Conservation (phyloP, 495 filamentous ascomycete species). For the Bombardia bombarda region DNA sequence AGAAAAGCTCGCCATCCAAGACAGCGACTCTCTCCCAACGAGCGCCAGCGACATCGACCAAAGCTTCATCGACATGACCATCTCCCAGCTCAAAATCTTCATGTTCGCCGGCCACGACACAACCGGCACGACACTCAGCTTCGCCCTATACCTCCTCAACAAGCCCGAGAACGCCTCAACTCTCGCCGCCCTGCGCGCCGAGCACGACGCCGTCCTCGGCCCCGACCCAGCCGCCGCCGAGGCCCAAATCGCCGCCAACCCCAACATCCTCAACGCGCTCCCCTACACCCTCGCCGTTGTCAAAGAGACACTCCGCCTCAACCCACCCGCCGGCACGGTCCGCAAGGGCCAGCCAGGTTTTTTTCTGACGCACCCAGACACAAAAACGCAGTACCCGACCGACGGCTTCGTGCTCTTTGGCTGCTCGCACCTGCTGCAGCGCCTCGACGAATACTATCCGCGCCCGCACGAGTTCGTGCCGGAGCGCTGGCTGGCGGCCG, state of each 20-base stretch:
- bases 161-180: conserved; percentile 28
- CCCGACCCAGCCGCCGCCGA: conserved; percentile 15
- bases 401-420: conserved; percentile 25
- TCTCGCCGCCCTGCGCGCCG: conserved; percentile 25
- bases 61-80: conserved; percentile 14
- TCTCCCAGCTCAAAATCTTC: conserved; percentile 28
- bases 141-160: conserved; percentile 31
- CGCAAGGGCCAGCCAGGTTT: conserved; percentile 26
- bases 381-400: conserved; percentile 25
- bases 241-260: conserved; percentile 18
- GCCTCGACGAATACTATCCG: conserved; percentile 20
- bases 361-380: conserved; percentile 20
- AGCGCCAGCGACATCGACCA: conserved; percentile 1
- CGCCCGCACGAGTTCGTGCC: conserved; percentile 31
- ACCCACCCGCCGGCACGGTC: conserved; percentile 26
- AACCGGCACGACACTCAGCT: conserved; percentile 24
- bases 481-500: conserved; percentile 29
- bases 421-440: conserved; percentile 17
- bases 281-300: conserved; percentile 41
- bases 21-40: not conserved
- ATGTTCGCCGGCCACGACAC: conserved; percentile 42
- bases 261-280: conserved; percentile 31
- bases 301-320: conserved; percentile 41
- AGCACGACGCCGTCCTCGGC: conserved; percentile 35
- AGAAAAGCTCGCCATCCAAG: conserved; percentile 3